Evolutionary conservation across 1,139 yeast species (phyloP).

Genomic region (Pichia sp.): DNA sequence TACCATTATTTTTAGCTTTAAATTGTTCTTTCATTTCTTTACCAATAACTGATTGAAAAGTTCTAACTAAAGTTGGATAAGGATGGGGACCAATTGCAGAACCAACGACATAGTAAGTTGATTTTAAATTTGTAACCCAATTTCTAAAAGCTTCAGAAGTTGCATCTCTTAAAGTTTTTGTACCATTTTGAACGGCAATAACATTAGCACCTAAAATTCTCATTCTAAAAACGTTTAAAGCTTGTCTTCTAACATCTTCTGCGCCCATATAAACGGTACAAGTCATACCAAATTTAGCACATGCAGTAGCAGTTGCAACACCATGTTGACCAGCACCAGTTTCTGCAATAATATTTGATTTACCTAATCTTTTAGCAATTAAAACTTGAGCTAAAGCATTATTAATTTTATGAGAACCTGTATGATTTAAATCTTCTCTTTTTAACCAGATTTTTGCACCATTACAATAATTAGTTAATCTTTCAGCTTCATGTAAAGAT

Average conservation of each 20-base stretch:
- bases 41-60: slow-evolving; percentile 97
- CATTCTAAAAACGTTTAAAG: slow-evolving; percentile 96
- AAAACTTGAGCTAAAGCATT: slow-evolving; percentile 94
- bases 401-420: slow-evolving; percentile 96
- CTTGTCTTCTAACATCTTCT: slow-evolving; percentile 98
- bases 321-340: slow-evolving; percentile 99
- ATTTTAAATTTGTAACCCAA: slow-evolving; percentile 85
- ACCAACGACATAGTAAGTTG: slow-evolving; percentile 93
- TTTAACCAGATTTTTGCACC: slow-evolving; percentile 98
- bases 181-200: slow-evolving; percentile 88
- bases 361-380: slow-evolving; percentile 88
- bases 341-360: slow-evolving; percentile 88
- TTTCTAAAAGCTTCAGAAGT: slow-evolving; percentile 93
- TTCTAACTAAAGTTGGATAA: slow-evolving; percentile 93
- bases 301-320: slow-evolving; percentile 98
- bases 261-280: slow-evolving; percentile 99
- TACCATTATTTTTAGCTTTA: slow-evolving; percentile 67
- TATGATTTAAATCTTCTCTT: slow-evolving; percentile 96
- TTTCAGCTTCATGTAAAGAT: slow-evolving; percentile 80
- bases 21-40: slow-evolving; percentile 90
- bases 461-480: slow-evolving; percentile 83
- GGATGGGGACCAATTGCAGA: slow-evolving; percentile 99
- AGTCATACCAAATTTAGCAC: slow-evolving; percentile 93
- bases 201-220: slow-evolving; percentile 93
- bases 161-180: slow-evolving; percentile 93